Base-by-base conservation (phyloP, 768 basidiomycete genomes). In the Trametes sanguinea region DNA sequence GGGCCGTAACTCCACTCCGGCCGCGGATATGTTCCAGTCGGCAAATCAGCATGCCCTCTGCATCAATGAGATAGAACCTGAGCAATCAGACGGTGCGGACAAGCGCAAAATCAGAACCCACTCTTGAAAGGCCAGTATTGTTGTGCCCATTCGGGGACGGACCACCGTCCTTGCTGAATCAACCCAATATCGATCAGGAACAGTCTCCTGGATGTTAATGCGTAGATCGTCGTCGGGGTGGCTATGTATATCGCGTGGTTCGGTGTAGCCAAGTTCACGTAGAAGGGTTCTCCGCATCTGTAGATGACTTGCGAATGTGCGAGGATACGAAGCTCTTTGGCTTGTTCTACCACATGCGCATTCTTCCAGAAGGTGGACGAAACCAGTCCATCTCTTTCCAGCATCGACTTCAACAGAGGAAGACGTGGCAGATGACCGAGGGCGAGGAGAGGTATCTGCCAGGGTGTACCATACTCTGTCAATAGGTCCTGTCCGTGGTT, bases 381-480 rank as follows among this genome's bases (percentile, higher is more conserved):
- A 48, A 56, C 13, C 30, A 42, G 30, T 2, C 14, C 47, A 16
- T 61, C 48, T 13, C 30, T 30, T 7, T 50, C 39, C 39, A 60
- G 8, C 7, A 51, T 32, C 9, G 54, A 40, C 2, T 22, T 29
- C 22, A 61, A 11, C 16, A 14, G 1, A 2, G 29, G 11, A 32
- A 32, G 37, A 9, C 54, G 54, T 17, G 8, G 5, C 6, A 17
- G 11, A 30, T 39, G n/a, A 3, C 47, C 54, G 39, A 61, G 5
- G 3, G 50, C 32, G 22, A 56, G 47, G 14, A 55, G 50, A 6
- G 54, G 47, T 2, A 61, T 55, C 16, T 56, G 8, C 60, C 60
- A 61, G 3, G 54, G 47, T 9, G 54, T 44, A 32, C 60, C 60
- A 32, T 39, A 56, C 50, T 55, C 40, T 9, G 35, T 51, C 30